phyloP scores from a whole-genome alignment of 495 filamentous ascomycete species.

The Penicillium canescens region DNA sequence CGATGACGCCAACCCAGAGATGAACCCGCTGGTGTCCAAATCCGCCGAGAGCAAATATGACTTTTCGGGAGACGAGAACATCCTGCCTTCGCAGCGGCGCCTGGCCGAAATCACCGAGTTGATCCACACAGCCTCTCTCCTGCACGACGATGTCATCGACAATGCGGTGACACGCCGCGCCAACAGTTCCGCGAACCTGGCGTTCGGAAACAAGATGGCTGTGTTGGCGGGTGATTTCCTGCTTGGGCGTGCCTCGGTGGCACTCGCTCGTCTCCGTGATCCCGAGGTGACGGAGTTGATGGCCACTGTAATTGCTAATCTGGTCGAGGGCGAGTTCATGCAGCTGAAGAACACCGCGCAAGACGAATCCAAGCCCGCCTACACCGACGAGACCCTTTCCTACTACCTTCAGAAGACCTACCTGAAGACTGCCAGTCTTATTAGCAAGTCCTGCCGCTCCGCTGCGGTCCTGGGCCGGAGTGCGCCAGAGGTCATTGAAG shows the following conservation, averaged over 20 bases:
- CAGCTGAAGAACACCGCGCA: conserved; percentile 93
- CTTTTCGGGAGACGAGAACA: conserved; percentile 61
- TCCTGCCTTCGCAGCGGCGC: conserved; percentile 88
- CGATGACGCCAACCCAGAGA: conserved; percentile 77
- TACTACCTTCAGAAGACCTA: conserved; percentile 99
- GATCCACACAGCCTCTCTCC: conserved; percentile 92
- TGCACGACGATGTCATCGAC: conserved; percentile 98
- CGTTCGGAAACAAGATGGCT: conserved; percentile 98
- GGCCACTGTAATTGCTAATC: conserved; percentile 93
- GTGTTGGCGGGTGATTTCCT: conserved; percentile 95
- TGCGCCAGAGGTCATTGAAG: conserved; percentile 77
- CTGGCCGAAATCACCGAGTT: conserved; percentile 96
- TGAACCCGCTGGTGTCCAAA: conserved; percentile 50
- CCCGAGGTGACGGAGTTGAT: conserved; percentile 93
- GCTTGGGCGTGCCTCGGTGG: conserved; percentile 88
- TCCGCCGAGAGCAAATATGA: conserved; percentile 50
- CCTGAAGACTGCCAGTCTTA: conserved; percentile 91
- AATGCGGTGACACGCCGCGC: conserved; percentile 81
- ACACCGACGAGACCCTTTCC: conserved; percentile 80
- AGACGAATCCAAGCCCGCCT: conserved; percentile 79
- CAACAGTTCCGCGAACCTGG: conserved; percentile 82
- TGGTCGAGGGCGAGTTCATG: conserved; percentile 99
- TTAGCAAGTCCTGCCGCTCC: conserved; percentile 92
- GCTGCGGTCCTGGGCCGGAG: conserved; percentile 81
- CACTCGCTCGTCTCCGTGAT: conserved; percentile 83